phyloP scores from a whole-genome alignment of 257 asterid genomes.

The Ocimum tenuiflorum region DNA sequence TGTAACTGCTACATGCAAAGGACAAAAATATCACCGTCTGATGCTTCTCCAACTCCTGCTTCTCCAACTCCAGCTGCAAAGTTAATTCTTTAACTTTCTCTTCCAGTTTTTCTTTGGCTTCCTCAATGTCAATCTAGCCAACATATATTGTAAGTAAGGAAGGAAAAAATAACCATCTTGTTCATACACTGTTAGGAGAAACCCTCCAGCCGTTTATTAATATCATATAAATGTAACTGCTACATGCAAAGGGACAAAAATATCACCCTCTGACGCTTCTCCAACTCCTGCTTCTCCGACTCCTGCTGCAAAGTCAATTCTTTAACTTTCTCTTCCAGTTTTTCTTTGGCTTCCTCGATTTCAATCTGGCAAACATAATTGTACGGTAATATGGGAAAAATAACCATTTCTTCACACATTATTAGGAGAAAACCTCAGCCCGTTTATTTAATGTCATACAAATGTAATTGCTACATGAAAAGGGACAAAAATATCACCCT shows the following conservation, averaged over 20 bases:
- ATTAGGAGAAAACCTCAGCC: not conserved
- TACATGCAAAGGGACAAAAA: too few species aligned
- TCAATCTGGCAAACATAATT: conserved; percentile 25
- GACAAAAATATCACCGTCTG: too few species aligned
- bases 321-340: too few species aligned
- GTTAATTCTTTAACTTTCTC: too few species aligned
- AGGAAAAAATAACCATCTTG: not conserved
- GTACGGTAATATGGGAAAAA: not conserved
- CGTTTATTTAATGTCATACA: not conserved
- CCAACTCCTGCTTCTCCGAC: too few species aligned
- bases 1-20: too few species aligned
- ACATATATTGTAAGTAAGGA: not conserved
- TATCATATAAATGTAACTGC: not conserved
- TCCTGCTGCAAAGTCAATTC: too few species aligned
- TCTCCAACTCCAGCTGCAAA: too few species aligned
- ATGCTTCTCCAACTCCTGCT: too few species aligned
- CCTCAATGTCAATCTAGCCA: conserved; percentile 40
- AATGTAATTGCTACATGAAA: not conserved
- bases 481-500: not conserved
- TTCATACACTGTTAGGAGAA: not conserved
- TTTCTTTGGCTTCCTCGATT: conserved; percentile 48
- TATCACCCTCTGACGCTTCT: too few species aligned
- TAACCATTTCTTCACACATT: not conserved
- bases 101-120: conserved; percentile 32
- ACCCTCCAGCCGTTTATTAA: not conserved